Base-by-base conservation (phyloP, 2,329 filamentous ascomycete genomes). In the Aspergillus sp. region DNA sequence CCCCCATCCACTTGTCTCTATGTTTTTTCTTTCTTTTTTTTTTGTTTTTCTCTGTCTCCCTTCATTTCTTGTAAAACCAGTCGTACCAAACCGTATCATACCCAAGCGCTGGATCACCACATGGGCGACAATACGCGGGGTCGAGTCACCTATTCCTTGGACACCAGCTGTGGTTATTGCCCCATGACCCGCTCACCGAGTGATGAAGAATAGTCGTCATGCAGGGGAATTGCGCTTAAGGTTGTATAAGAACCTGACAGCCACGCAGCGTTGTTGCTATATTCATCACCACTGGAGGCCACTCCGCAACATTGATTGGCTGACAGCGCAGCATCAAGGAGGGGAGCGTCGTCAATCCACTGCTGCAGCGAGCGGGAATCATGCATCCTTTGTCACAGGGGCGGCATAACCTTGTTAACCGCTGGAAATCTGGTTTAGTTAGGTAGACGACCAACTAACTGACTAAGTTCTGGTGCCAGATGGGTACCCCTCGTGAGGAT, bases 211-310 rank as follows among this genome's bases (percentile, higher is more conserved):
- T 7, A 15, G n/a, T 23, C 39, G 27, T 54, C 38, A 42, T 55
- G 53, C 53, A 55, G 53, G 53, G 41, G 42, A 36, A 36, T 32
- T 47, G 53, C 53, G 53, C 53, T 55, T 47, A 38, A 55, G 42
- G 25, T 55, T 42, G 39, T 32, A 30, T 30, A 47, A 55, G 53
- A 36, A 15, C 32, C 23, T 27, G 53, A 47, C 39, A 39, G 21
- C 53, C 53, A 17, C 39, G 11, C 50, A 52, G 36, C 13, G 10
- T 15, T 32, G 53, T 36, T 55, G 41, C 39, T 55, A 55, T 36
- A 36, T 47, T 47, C 30, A 54, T 55, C 53, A 44, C 27, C 13
- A 13, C 11, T 13, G 39, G 23, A 11, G 39, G 30, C 8, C 21
- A n/a, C n/a, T 32, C 2, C 13, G 11, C 7, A 4, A 23, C 52